A percentile compares a stretch with the other conserved stretches of the same genome.
Conservation (phyloP, 768 basidiomycete species). For the Sistotremastrum niveocremeum region DNA sequence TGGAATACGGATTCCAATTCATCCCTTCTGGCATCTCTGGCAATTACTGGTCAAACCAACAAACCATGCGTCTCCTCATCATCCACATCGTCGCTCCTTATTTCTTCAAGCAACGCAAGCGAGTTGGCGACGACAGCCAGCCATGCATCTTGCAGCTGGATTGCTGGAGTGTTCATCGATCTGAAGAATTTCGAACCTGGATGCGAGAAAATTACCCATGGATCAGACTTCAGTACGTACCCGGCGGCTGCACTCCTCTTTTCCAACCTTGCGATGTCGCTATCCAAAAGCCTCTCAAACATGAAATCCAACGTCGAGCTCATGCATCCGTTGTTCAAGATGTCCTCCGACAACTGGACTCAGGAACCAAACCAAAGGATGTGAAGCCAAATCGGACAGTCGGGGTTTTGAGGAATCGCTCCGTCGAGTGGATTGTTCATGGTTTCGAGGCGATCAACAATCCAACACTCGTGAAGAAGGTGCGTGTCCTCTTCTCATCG, state of each 20-base stretch:
- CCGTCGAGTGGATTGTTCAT: conserved; percentile 20
- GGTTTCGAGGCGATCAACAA: conserved; percentile 18
- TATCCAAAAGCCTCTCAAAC: conserved; percentile 25
- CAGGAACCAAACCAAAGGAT: conserved; percentile 1
- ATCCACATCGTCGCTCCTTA: too few relatives aligned
- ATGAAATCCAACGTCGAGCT: conserved; percentile 16
- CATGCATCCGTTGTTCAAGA: conserved; percentile 24
- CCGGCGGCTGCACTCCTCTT: conserved; percentile 20
- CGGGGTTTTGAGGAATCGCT: conserved; percentile 12
- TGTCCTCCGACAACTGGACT: conserved; percentile 12
- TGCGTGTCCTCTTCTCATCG: conserved; percentile 5
- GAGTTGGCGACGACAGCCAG: too few relatives aligned
- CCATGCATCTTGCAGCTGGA: too few relatives aligned
- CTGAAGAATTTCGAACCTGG: conserved; percentile 20
- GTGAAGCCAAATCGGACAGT: conserved; percentile 12
- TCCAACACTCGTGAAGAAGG: conserved; percentile 18
- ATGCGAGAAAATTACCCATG: conserved; percentile 17
- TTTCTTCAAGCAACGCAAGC: too few relatives aligned
- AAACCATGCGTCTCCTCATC: too few relatives aligned
- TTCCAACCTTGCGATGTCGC: conserved; percentile 22
- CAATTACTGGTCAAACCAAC: too few relatives aligned
- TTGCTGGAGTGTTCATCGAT: conserved; percentile 23
- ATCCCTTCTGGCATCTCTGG: conserved; percentile 13
- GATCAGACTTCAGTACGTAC: conserved; percentile 19
- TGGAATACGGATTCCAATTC: conserved; percentile 13